phyloP scores from a whole-genome alignment of 176 grass and related monocot genomes.

The Musa beccarii region DNA sequence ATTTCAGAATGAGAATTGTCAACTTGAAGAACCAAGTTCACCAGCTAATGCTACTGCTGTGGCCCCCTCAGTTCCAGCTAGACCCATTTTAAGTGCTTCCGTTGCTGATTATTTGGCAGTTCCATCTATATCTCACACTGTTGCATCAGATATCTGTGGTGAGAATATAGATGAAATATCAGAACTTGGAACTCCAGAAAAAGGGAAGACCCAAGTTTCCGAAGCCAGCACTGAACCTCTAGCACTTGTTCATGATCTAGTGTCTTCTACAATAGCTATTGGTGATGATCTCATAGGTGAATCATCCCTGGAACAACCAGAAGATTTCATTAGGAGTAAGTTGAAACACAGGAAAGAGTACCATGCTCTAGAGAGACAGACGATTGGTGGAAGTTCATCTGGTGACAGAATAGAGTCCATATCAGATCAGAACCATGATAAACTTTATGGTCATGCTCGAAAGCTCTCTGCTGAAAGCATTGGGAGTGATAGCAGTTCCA shows the following conservation, averaged over 20 bases:
- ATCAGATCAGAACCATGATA: slow-evolving; percentile 43
- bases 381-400: slow-evolving; percentile 36
- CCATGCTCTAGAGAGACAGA: slow-evolving; percentile 25
- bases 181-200: slow-evolving; percentile 18
- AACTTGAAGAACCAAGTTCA: slow-evolving; percentile 36
- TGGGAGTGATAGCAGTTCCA: slow-evolving; percentile 90
- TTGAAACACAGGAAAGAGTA: slow-evolving; percentile 34
- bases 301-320: slow-evolving; percentile 34
- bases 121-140: slow-evolving; percentile 10
- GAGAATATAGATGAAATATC: slow-evolving; percentile 31
- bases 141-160: slow-evolving; percentile 26
- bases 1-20: slow-evolving; percentile 58
- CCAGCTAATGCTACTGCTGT: slow-evolving; percentile 25
- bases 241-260: slow-evolving; percentile 10
- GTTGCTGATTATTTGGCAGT: slow-evolving; percentile 21
- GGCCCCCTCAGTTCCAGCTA: slow-evolving; percentile 25
- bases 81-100: slow-evolving; percentile 30
- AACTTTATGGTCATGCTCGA: slow-evolving; percentile 47
- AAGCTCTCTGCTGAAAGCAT: slow-evolving; percentile 86
- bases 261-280: slow-evolving; percentile 1
- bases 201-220: slow-evolving; percentile 21
- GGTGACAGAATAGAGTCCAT: slow-evolving; percentile 22
- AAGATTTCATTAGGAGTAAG: slow-evolving; percentile 22
- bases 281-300: slow-evolving; percentile 46
- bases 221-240: slow-evolving; percentile 23